Evolutionary conservation across 164 flowering plant genomes (phyloP).

Genomic region (Piper longum): DNA sequence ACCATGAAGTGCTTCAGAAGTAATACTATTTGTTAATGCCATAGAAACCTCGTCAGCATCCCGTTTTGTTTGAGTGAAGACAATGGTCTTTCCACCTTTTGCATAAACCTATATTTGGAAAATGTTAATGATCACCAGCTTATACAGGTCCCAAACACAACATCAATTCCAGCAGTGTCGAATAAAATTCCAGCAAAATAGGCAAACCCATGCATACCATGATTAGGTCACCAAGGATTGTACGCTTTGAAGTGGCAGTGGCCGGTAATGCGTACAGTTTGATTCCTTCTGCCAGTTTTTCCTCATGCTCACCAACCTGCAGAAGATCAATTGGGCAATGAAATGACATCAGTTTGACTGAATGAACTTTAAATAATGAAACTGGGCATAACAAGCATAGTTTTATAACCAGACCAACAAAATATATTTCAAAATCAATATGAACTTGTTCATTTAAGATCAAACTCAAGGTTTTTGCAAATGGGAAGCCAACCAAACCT

Average conservation of each 20-base stretch:
- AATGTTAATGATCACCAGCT: background rate
- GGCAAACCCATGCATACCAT: conserved; percentile 32
- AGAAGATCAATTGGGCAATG: background rate
- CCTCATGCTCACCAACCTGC: conserved; percentile 92
- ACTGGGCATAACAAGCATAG: too few species aligned
- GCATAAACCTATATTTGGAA: conserved; percentile 66
- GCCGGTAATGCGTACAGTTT: conserved; percentile 74
- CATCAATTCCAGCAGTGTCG: background rate
- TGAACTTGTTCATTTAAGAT: too few species aligned
- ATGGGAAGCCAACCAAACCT: too few species aligned
- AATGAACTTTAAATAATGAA: too few species aligned
- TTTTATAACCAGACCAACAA: too few species aligned
- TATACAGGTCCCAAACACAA: background rate
- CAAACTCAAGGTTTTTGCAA: too few species aligned
- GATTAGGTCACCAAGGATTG: conserved; percentile 75
- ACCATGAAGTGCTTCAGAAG: conserved; percentile 96
- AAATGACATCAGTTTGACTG: too few species aligned
- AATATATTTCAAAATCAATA: too few species aligned
- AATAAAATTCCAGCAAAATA: background rate
- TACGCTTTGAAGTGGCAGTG: conserved; percentile 74
- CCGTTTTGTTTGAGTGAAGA: conserved; percentile 89
- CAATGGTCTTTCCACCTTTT: conserved; percentile 96
- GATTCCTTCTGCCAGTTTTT: conserved; percentile 94
- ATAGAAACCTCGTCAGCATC: conserved; percentile 97
- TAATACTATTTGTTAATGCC: conserved; percentile 61